phyloP scores from a whole-genome alignment of 306 rosid genomes.

The Phaseolus lunatus region DNA sequence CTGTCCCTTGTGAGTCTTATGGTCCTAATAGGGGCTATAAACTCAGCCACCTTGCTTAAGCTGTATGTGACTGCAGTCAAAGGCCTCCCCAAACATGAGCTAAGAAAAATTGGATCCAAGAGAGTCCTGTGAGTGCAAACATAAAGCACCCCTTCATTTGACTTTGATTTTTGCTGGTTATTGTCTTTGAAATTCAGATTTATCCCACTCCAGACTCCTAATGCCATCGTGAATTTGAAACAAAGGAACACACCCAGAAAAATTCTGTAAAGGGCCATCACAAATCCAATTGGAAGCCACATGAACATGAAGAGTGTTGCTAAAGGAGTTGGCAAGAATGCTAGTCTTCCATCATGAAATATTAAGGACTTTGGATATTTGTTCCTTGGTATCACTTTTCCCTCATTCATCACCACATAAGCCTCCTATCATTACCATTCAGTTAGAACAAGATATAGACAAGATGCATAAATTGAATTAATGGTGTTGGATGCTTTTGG shows the following conservation, averaged over 20 bases:
- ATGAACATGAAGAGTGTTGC: conserved; percentile 74
- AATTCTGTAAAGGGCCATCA: conserved; percentile 57
- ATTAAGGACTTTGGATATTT: conserved; percentile 75
- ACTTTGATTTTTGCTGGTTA: conserved; percentile 1
- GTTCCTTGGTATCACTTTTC: conserved; percentile 52
- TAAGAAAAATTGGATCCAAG: conserved; percentile 77
- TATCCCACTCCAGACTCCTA: conserved; percentile 10
- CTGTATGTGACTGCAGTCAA: conserved; percentile 84
- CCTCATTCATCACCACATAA: conserved; percentile 37
- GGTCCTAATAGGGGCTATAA: conserved; percentile 36
- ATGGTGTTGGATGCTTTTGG: neutral
- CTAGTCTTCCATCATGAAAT: conserved; percentile 85
- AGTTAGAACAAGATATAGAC: neutral
- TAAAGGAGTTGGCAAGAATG: conserved; percentile 77
- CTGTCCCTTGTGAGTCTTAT: conserved; percentile 42
- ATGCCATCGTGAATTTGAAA: neutral
- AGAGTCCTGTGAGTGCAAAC: conserved; percentile 85
- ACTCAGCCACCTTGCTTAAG: conserved; percentile 36
- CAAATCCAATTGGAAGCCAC: conserved; percentile 57
- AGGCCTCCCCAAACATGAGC: conserved; percentile 56
- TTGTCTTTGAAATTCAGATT: neutral
- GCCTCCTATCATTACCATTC: conserved; percentile 41
- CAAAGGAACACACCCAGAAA: conserved; percentile 19
- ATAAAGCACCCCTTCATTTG: conserved; percentile 63
- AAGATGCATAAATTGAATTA: neutral